Percentiles rank a stretch among this genome's conserved stretches.
Conservation (phyloP, 2,329 filamentous ascomycete species). For the Ceratocystis eucalypticola region DNA sequence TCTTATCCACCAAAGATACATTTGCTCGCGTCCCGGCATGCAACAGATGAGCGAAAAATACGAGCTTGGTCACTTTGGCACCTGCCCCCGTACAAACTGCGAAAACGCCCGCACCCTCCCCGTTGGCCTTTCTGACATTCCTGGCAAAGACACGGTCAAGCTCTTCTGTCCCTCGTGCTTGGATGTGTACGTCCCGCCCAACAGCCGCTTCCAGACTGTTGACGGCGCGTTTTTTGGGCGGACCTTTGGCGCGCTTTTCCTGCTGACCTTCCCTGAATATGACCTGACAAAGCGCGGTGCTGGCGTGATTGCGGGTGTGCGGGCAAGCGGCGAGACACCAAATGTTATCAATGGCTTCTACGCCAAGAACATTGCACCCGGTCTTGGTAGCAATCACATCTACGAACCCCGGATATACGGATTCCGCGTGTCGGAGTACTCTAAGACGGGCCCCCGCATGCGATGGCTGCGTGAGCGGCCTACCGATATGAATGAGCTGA, state of each 20-base stretch:
- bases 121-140: conserved; percentile 85
- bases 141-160: conserved; percentile 94
- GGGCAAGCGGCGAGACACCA: conserved; percentile 29
- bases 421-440: conserved; percentile 83
- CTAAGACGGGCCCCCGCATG: conserved; percentile 85
- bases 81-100: conserved; percentile 89
- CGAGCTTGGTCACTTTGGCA: conserved; percentile 88
- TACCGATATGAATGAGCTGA: conserved; percentile 62
- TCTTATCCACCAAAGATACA: conserved; percentile 95
- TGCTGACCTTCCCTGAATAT: conserved; percentile 96
- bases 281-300: conserved; percentile 64
- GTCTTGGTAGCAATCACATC: conserved; percentile 66
- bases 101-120: conserved; percentile 80
- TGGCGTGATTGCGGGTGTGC: conserved; percentile 37
- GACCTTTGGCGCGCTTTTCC: conserved; percentile 91
- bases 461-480: conserved; percentile 87
- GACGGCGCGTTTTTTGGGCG: conserved; percentile 97
- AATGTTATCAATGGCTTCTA: conserved; percentile 71
- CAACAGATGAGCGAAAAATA: conserved; percentile 99
- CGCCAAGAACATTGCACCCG: conserved; percentile 74
- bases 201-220: conserved; percentile 92
- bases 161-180: conserved; percentile 94
- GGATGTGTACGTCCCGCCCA: conserved; percentile 93
- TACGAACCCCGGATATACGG: conserved; percentile 96
- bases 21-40: conserved; percentile 89